Conservation (phyloP, 768 basidiomycete genomes). For the Asterophora parasitica region DNA sequence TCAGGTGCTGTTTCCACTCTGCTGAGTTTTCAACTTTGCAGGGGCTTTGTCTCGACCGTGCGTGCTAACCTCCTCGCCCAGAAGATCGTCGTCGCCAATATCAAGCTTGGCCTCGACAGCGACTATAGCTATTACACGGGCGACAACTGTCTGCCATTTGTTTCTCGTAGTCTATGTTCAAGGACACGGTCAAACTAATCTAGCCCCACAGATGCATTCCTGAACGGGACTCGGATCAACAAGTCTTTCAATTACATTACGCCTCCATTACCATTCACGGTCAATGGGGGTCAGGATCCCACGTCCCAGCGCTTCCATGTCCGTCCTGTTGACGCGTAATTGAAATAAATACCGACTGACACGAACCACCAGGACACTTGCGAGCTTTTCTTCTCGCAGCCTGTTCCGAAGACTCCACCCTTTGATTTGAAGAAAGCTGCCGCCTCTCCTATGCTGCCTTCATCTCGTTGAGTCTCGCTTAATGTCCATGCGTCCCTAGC, state of each 20-base stretch:
- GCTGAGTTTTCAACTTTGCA: conserved; percentile 17
- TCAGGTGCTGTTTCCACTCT: not conserved
- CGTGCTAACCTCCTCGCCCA: conserved; percentile 55
- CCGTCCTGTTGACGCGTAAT: conserved; percentile 10
- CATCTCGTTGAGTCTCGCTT: not conserved
- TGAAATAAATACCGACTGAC: not conserved
- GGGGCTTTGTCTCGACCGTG: conserved; percentile 52
- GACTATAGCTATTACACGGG: conserved; percentile 39
- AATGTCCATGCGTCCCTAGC: conserved; percentile 19
- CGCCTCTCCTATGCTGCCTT: not conserved
- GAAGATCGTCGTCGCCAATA: conserved; percentile 52
- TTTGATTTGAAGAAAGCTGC: conserved; percentile 37
- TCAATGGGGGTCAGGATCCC: conserved; percentile 41
- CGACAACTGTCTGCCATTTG: conserved; percentile 42
- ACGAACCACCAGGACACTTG: conserved; percentile 34
- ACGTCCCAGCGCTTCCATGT: conserved; percentile 49
- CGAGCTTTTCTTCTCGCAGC: conserved; percentile 30
- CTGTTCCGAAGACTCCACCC: conserved; percentile 41
- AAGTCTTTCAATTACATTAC: conserved; percentile 39
- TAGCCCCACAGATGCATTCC: conserved; percentile 34
- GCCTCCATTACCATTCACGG: conserved; percentile 34
- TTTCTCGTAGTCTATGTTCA: not conserved
- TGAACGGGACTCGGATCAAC: conserved; percentile 40
- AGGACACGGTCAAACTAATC: not conserved
- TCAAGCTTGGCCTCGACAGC: conserved; percentile 36